Conservation (phyloP, 2,329 filamentous ascomycete species). For the Penicillium crustosum region DNA sequence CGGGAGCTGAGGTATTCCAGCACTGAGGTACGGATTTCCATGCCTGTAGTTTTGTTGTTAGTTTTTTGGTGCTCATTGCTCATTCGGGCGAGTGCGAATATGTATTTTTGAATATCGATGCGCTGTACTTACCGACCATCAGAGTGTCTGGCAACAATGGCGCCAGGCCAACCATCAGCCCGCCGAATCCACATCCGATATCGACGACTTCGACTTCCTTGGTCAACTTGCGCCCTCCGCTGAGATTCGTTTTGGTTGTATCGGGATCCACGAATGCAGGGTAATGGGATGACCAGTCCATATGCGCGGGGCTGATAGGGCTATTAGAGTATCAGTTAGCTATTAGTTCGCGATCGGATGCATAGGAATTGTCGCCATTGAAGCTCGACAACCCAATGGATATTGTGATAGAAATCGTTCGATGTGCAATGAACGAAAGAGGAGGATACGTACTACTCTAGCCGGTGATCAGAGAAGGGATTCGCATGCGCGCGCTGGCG, state of each 20-base stretch:
- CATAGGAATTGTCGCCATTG: neutral
- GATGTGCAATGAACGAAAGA: neutral
- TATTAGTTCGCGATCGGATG: constrained; percentile 3
- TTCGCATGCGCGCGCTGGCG: constrained; percentile 96
- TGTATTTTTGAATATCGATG: neutral
- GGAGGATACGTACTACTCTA: constrained; percentile 70
- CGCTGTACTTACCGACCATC: constrained; percentile 65
- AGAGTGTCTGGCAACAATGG: constrained; percentile 78
- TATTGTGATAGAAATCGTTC: too few relatives aligned
- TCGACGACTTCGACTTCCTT: constrained; percentile 88
- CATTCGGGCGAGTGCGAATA: neutral
- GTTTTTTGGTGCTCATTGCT: neutral
- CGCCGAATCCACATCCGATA: constrained; percentile 96
- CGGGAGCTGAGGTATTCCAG: constrained; percentile 87
- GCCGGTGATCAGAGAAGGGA: constrained; percentile 89
- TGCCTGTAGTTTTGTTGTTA: constrained; percentile 53
- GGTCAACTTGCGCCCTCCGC: constrained; percentile 47
- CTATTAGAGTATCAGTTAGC: constrained; percentile 48
- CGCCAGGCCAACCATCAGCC: constrained; percentile 80
- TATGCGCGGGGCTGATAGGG: constrained; percentile 72
- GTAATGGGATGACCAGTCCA: constrained; percentile 89
- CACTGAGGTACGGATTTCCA: constrained; percentile 91
- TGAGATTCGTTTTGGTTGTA: constrained; percentile 32
- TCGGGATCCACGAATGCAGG: constrained; percentile 64
- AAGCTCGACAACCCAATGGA: neutral